A percentile compares a stretch with the other conserved stretches of the same genome.
These are phyloP conservation scores for Xylariaceae sp. DNA, from an alignment of 2,329 filamentous ascomycete genomes.

Conservation along the genomic window DNA sequence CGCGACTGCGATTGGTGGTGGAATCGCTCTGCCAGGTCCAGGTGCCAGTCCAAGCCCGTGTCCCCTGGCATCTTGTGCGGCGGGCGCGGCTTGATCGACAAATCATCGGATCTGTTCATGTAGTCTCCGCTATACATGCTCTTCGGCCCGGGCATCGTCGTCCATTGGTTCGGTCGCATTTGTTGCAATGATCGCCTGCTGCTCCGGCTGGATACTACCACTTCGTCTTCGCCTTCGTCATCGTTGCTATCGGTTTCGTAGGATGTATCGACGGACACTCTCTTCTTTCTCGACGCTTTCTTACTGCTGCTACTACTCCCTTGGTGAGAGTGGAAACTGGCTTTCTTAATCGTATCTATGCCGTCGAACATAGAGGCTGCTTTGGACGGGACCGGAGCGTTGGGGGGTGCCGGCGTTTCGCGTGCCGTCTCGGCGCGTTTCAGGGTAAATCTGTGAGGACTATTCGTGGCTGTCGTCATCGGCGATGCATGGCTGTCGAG, in stretches of 20 bases:
- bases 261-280: neutral
- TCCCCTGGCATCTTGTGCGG: neutral
- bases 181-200: neutral
- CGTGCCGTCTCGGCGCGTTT: constrained; percentile 1
- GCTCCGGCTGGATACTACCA: neutral
- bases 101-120: neutral
- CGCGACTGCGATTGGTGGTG: constrained; percentile 8
- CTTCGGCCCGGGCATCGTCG: neutral
- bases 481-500: constrained; percentile 2
- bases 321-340: constrained; percentile 15
- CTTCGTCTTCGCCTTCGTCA: neutral
- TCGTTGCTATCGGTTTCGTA: neutral
- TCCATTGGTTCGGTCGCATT: neutral
- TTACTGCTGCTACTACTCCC: neutral
- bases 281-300: neutral
- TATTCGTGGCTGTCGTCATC: neutral
- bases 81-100: neutral
- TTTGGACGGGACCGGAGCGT: neutral
- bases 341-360: constrained; percentile 3
- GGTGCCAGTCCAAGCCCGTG: neutral
- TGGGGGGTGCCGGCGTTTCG: neutral
- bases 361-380: neutral
- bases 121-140: neutral
- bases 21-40: neutral
- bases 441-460: constrained; percentile 13